These are phyloP conservation scores for Saccharum officinarum DNA, from an alignment of 176 grass and related monocot species.

Conservation along the genomic window DNA sequence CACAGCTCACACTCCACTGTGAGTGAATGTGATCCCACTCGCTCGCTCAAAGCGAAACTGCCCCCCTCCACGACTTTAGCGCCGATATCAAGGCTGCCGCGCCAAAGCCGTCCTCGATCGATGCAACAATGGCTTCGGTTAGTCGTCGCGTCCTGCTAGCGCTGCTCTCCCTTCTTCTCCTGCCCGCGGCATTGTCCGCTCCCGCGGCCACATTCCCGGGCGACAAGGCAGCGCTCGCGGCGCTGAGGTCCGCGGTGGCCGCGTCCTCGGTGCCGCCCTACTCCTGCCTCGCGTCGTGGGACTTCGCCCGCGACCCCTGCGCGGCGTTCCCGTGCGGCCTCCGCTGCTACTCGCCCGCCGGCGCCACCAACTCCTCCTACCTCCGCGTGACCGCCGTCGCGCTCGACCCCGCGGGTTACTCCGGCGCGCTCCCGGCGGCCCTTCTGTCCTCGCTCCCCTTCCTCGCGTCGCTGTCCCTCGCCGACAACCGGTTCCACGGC, in stretches of 20 bases:
- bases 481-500: constrained; percentile 55
- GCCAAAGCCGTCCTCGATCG: background rate
- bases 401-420: constrained; percentile 55
- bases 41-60: background rate
- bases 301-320: constrained; percentile 45
- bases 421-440: constrained; percentile 30
- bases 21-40: constrained; percentile 3
- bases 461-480: constrained; percentile 40
- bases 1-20: constrained; percentile 29
- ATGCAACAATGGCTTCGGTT: constrained; percentile 25
- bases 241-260: constrained; percentile 36
- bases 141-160: background rate
- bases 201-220: constrained; percentile 31
- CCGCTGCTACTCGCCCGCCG: constrained; percentile 37
- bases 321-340: constrained; percentile 43
- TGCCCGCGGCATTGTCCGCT: background rate
- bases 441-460: constrained; percentile 36
- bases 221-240: constrained; percentile 39
- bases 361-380: constrained; percentile 4
- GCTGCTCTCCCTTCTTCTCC: constrained; percentile 14
- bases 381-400: constrained; percentile 38
- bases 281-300: constrained; percentile 58
- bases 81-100: constrained; percentile 12
- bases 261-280: constrained; percentile 31
- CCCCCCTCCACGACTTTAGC: constrained; percentile 34